These are phyloP conservation scores for Cytospora schulzeri DNA, from an alignment of 2,329 filamentous ascomycete genomes.

Conservation along the genomic window DNA sequence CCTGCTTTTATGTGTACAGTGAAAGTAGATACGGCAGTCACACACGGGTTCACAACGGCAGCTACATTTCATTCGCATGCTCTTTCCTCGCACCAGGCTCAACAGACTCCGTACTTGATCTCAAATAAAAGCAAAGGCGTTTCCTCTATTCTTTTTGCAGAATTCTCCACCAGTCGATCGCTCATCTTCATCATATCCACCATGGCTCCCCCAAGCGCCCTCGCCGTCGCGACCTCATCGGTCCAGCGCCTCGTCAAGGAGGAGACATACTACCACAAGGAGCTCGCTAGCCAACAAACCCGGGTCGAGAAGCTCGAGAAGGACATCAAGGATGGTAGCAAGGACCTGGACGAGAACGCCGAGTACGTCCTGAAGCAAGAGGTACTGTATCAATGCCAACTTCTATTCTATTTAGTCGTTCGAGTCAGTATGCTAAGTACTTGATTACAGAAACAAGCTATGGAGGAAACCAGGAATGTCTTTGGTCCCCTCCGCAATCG, in stretches of 20 bases:
- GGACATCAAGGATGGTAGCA: conserved; percentile 53
- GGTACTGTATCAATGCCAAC: conserved; percentile 49
- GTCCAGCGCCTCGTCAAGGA: conserved; percentile 88
- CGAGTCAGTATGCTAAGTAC: background rate
- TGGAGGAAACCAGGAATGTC: conserved; percentile 86
- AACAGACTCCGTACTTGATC: background rate
- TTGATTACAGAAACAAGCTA: conserved; percentile 66
- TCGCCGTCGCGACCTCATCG: conserved; percentile 78
- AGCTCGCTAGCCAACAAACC: conserved; percentile 73
- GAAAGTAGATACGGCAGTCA: background rate
- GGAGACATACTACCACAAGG: conserved; percentile 85
- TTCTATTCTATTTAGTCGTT: background rate
- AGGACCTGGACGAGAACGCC: conserved; percentile 70
- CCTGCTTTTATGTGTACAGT: background rate
- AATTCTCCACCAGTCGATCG: background rate
- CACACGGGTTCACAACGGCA: background rate
- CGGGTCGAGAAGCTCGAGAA: conserved; percentile 69
- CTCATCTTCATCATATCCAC: conserved; percentile 26
- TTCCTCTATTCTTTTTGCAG: background rate
- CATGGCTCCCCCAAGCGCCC: conserved; percentile 77
- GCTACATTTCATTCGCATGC: background rate
- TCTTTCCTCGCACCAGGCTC: background rate
- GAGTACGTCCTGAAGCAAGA: conserved; percentile 84
- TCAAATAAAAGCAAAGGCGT: background rate
- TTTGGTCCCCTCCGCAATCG: conserved; percentile 72